Conservation (phyloP, 306 rosid genomes). For the Vigna unguiculata region DNA sequence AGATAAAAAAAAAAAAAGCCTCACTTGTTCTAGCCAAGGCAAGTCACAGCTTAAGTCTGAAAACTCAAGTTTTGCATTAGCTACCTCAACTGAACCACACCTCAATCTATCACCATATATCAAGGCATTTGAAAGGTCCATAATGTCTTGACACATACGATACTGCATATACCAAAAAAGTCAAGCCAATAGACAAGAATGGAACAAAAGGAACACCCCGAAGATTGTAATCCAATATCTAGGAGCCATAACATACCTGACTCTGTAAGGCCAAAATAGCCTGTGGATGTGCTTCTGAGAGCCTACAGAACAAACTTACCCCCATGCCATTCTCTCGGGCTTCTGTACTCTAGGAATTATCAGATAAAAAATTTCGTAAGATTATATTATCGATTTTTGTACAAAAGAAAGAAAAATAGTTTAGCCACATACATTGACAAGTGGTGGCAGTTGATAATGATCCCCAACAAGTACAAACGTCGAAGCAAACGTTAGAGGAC, state of each 20-base stretch:
- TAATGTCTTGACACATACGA: slow-evolving; percentile 91
- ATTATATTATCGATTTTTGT: background rate
- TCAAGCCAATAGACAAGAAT: slow-evolving; percentile 32
- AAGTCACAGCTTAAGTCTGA: slow-evolving; percentile 57
- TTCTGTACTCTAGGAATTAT: slow-evolving; percentile 72
- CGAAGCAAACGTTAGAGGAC: slow-evolving; percentile 90
- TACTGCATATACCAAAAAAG: slow-evolving; percentile 65
- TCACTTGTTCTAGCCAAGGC: slow-evolving; percentile 80
- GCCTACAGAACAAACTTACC: slow-evolving; percentile 87
- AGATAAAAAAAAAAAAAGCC: slow-evolving; percentile 32
- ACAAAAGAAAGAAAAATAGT: slow-evolving; percentile 13
- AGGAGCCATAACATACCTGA: slow-evolving; percentile 64
- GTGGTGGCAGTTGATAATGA: slow-evolving; percentile 96
- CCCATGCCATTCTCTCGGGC: slow-evolving; percentile 98
- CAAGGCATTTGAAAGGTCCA: slow-evolving; percentile 93
- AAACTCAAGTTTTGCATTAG: slow-evolving; percentile 70
- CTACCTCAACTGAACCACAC: slow-evolving; percentile 87
- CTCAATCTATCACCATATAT: slow-evolving; percentile 89
- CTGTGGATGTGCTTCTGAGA: slow-evolving; percentile 94
- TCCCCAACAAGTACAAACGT: slow-evolving; percentile 93
- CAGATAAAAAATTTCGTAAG: slow-evolving; percentile 10
- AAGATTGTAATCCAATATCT: slow-evolving; percentile 28
- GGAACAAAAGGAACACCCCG: slow-evolving; percentile 34
- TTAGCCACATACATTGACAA: slow-evolving; percentile 70
- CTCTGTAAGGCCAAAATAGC: slow-evolving; percentile 88